Evolutionary conservation across 2,329 filamentous ascomycete genomes (phyloP), one percentile per base, ranked within the genome.

Genomic region (Neospermospora avenae): DNA sequence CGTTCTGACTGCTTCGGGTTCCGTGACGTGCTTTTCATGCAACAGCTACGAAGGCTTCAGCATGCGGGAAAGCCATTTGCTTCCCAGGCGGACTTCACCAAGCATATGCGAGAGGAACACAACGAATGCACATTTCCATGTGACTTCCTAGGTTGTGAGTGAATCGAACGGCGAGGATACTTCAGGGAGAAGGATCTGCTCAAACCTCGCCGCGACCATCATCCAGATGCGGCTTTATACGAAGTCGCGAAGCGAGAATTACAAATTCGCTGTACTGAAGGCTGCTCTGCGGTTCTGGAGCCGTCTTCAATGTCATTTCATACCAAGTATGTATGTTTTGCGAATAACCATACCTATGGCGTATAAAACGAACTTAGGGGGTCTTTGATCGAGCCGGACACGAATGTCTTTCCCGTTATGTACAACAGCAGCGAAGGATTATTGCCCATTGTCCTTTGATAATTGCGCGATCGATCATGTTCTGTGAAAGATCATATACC

Each of bases 91-190:
- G 71, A 73, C 0, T 75, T 71, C 55, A 72, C 63, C 0, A 71
- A 68, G 18, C 76, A 78, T 55, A 71, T 77, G 70, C 72, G 70
- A 42, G 68, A 72, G 2, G 66, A 69, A 6, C 75, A 77, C 46
- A 63, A 74, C 14, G 68, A 73, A 25, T 73, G 71, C 0, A 57
- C 69, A 0, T 76, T 70, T 42, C 70, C 72, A 0, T 77, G 75
- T 51, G 59, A 63, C 0, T 60, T 71, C 4, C 5, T 48, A 1
- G 70, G 68, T 0, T 78, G 75, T 39, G 63, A 44, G 25, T 58
- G 64, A 16, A 49, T 60, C 16, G 64, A 65, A 11, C 44, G 61
- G 20, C 45, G 44, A 16, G 67, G 67, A 2, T 68, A 66, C 16
- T 67, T 67, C 45, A 55, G 61, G 20, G 59, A 67, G 42, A 67